Evolutionary conservation across 805 yeast species (phyloP).

Genomic region (Candida vartiovaarae): DNA sequence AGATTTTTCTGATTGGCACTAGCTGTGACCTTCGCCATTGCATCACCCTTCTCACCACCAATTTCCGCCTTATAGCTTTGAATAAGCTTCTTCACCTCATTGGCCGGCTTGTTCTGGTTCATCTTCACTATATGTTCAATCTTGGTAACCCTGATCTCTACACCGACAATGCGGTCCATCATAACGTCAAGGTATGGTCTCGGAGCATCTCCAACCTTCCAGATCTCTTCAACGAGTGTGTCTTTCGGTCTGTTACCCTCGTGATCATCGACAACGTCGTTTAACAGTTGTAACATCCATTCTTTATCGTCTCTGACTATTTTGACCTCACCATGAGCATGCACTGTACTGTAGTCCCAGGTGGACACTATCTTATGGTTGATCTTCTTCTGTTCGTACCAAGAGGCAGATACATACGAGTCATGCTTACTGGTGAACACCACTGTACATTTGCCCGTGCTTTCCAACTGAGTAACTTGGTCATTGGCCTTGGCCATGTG

Average conservation of each 20-base stretch:
- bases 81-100: conserved; percentile 46
- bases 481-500: conserved; percentile 49
- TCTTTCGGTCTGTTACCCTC: conserved; percentile 34
- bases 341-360: conserved; percentile 58
- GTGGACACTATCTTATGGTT: conserved; percentile 65
- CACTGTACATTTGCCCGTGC: conserved; percentile 33
- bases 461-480: conserved; percentile 37
- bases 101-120: conserved; percentile 40
- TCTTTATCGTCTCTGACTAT: conserved; percentile 37
- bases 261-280: conserved; percentile 37
- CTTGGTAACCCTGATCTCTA: conserved; percentile 42
- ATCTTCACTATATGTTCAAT: conserved; percentile 51
- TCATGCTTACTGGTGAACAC: conserved; percentile 42
- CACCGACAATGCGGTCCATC: conserved; percentile 48
- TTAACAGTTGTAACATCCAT: conserved; percentile 39
- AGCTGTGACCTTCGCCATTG: conserved; percentile 8
- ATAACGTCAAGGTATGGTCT: conserved; percentile 34
- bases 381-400: conserved; percentile 48
- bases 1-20: too few species aligned
- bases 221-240: conserved; percentile 25
- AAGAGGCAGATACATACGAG: conserved; percentile 50
- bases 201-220: conserved; percentile 57
- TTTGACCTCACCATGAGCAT: conserved; percentile 44
- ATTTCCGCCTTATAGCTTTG: conserved; percentile 38
- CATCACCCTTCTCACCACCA: conserved; percentile 20